Conservation (phyloP, 352 stramenopile species). For the Stramenopiles sp. region DNA sequence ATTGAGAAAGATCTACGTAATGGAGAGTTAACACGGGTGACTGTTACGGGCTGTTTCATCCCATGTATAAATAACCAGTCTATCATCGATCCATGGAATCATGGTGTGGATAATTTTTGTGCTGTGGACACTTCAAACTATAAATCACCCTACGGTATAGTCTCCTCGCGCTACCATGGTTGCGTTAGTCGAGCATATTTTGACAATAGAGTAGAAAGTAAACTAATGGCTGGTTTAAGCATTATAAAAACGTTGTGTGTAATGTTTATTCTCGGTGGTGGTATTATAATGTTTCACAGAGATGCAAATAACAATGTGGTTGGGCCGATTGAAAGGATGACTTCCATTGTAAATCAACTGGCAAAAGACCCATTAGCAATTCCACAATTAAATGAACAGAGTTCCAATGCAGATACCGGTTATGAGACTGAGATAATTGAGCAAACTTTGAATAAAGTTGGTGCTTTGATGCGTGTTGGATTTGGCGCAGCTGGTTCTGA, state of each 20-base stretch:
- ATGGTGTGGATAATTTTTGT: conserved; percentile 35
- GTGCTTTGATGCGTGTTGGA: conserved; percentile 76
- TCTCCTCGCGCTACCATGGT: conserved; percentile 20
- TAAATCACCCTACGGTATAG: conserved; percentile 32
- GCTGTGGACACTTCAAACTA: conserved; percentile 40
- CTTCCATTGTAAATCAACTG: conserved; percentile 45
- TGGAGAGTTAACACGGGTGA: background rate
- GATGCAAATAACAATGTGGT: conserved; percentile 85
- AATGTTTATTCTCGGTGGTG: conserved; percentile 65
- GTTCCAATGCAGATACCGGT: conserved; percentile 31
- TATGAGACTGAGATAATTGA: conserved; percentile 90
- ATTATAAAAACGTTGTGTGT: conserved; percentile 62
- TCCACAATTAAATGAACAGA: conserved; percentile 32
- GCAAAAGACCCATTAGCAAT: conserved; percentile 44
- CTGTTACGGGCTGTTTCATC: background rate
- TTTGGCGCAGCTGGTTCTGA: conserved; percentile 84
- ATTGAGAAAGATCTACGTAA: background rate
- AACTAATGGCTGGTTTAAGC: conserved; percentile 32
- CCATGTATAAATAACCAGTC: conserved; percentile 29
- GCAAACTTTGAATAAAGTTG: conserved; percentile 78
- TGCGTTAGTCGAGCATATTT: conserved; percentile 49
- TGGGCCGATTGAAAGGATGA: conserved; percentile 84
- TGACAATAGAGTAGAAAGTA: conserved; percentile 31
- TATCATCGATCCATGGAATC: conserved; percentile 23
- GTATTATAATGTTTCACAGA: conserved; percentile 68